phyloP scores from a whole-genome alignment of 1,284 basidiomycete genomes.

The Albatrellus sp. region DNA sequence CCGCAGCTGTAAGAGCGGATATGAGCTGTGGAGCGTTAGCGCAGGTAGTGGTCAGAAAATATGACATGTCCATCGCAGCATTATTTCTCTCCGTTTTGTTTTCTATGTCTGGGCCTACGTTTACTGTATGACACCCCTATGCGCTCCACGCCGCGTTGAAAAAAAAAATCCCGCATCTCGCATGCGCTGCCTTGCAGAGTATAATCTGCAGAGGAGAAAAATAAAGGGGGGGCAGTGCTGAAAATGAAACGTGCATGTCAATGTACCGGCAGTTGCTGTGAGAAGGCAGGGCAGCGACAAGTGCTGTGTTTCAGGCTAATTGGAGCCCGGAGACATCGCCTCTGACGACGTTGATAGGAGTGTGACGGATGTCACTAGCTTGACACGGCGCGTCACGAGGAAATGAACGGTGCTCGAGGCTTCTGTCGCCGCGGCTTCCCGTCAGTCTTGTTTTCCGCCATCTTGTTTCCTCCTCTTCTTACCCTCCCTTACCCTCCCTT shows the following conservation, averaged over 20 bases:
- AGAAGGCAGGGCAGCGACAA: too few species aligned
- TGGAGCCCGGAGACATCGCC: too few species aligned
- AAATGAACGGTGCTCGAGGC: background rate
- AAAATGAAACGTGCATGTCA: too few species aligned
- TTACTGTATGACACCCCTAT: constrained; percentile 2
- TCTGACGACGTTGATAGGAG: too few species aligned
- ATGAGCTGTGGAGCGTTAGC: background rate
- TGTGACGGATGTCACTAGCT: too few species aligned
- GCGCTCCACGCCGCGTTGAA: background rate
- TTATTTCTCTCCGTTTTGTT: background rate
- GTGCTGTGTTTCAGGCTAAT: too few species aligned
- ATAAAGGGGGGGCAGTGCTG: too few species aligned
- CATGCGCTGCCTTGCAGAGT: too few species aligned
- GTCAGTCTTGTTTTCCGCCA: constrained; percentile 2
- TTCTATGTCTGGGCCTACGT: background rate
- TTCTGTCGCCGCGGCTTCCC: background rate
- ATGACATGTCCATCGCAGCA: background rate
- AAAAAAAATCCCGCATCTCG: too few species aligned
- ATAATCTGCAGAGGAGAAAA: too few species aligned
- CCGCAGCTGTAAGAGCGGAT: background rate
- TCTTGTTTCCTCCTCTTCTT: constrained; percentile 1
- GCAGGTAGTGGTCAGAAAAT: background rate
- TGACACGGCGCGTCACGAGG: too few species aligned
- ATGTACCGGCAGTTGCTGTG: too few species aligned
- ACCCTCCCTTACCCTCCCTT: constrained; percentile 5